Conservation (phyloP, 1,139 yeast species). For the Hemisphaericaspora xylanilytica region DNA sequence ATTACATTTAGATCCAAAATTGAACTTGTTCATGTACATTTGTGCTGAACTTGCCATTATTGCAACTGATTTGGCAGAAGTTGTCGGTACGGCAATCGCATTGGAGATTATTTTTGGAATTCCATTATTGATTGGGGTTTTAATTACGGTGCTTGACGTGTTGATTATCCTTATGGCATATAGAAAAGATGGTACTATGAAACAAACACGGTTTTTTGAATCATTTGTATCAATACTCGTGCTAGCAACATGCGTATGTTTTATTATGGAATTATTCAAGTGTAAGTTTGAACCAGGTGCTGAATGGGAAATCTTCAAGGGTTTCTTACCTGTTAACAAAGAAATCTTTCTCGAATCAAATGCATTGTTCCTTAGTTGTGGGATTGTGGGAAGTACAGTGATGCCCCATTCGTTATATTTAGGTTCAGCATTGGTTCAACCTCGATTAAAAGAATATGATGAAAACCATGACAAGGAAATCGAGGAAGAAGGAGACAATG, state of each 20-base stretch:
- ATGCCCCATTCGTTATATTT: slow-evolving; percentile 80
- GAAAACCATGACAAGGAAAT: slow-evolving; percentile 37
- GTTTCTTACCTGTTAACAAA: slow-evolving; percentile 55
- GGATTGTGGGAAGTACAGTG: slow-evolving; percentile 77
- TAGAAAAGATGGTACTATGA: slow-evolving; percentile 68
- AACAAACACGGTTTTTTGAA: slow-evolving; percentile 65
- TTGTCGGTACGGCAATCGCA: slow-evolving; percentile 77
- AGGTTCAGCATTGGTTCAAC: slow-evolving; percentile 76
- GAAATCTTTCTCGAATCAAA: slow-evolving; percentile 53
- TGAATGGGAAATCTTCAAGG: slow-evolving; percentile 41
- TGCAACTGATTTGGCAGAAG: slow-evolving; percentile 81
- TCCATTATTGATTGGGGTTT: slow-evolving; percentile 65
- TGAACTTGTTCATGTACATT: slow-evolving; percentile 57
- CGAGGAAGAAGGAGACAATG: slow-evolving; percentile 10
- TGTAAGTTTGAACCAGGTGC: slow-evolving; percentile 42
- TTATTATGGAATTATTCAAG: slow-evolving; percentile 58
- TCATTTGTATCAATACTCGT: slow-evolving; percentile 62
- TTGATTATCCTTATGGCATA: slow-evolving; percentile 66
- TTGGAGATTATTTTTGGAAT: slow-evolving; percentile 65
- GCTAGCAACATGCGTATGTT: slow-evolving; percentile 63
- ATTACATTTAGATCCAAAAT: slow-evolving; percentile 53
- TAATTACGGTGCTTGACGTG: slow-evolving; percentile 71
- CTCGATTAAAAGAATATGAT: slow-evolving; percentile 67
- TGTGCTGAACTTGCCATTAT: slow-evolving; percentile 74
- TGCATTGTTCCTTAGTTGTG: slow-evolving; percentile 66